These are phyloP conservation scores for Candida ulmi DNA, from an alignment of 805 yeast genomes.

Conservation along the genomic window DNA sequence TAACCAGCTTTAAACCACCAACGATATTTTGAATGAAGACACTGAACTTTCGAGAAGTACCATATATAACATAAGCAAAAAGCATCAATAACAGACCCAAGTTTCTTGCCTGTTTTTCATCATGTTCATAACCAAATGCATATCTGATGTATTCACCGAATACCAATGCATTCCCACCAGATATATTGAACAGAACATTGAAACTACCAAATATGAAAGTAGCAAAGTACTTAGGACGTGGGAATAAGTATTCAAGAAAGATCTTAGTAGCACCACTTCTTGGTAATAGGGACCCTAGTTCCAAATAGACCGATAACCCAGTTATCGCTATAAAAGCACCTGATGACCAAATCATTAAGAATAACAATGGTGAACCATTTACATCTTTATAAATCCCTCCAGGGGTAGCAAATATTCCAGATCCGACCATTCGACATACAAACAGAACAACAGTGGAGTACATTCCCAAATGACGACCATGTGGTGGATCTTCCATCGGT, in stretches of 20 bases:
- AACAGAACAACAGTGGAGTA: constrained; percentile 58
- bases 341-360: constrained; percentile 53
- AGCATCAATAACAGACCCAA: constrained; percentile 35
- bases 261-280: constrained; percentile 70
- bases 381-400: constrained; percentile 35
- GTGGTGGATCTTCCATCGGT: constrained; percentile 35
- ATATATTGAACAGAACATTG: constrained; percentile 48
- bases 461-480: constrained; percentile 65
- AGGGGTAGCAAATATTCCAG: constrained; percentile 72
- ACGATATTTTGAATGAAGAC: constrained; percentile 52
- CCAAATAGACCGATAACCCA: constrained; percentile 59
- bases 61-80: constrained; percentile 40
- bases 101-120: constrained; percentile 30
- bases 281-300: constrained; percentile 62
- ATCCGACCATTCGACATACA: constrained; percentile 64
- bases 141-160: constrained; percentile 53
- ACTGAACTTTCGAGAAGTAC: constrained; percentile 52
- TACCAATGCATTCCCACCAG: constrained; percentile 47
- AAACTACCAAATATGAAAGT: constrained; percentile 36
- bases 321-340: constrained; percentile 57
- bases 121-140: constrained; percentile 33
- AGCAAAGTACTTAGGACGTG: constrained; percentile 48
- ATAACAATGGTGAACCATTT: constrained; percentile 59
- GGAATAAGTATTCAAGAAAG: constrained; percentile 59
- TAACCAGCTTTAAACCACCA: constrained; percentile 51